phyloP scores from a whole-genome alignment of 495 filamentous ascomycete genomes.

The Penicillium herquei region DNA sequence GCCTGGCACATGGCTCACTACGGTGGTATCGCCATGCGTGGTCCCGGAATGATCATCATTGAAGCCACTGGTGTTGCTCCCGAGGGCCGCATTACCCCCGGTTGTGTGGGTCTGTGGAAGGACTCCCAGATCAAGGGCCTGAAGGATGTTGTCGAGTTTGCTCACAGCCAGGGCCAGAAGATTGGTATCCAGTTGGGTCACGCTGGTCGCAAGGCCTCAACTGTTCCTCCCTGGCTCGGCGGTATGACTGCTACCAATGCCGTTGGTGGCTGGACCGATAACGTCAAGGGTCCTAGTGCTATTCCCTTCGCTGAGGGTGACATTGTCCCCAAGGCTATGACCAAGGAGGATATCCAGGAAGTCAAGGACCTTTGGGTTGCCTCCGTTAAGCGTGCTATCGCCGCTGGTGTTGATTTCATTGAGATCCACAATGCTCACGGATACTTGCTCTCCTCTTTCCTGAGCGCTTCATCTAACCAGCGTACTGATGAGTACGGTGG shows the following conservation, averaged over 20 bases:
- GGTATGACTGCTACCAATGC: conserved; percentile 52
- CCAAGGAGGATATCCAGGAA: conserved; percentile 52
- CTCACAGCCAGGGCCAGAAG: conserved; percentile 67
- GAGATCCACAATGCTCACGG: conserved; percentile 63
- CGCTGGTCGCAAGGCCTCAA: conserved; percentile 72
- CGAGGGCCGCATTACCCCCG: conserved; percentile 75
- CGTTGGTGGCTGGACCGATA: conserved; percentile 61
- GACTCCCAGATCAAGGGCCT: conserved; percentile 68
- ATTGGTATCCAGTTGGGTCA: conserved; percentile 76
- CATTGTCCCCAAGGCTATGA: conserved; percentile 54
- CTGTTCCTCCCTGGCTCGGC: conserved; percentile 63
- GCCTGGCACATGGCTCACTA: conserved; percentile 61
- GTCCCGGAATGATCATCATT: conserved; percentile 65
- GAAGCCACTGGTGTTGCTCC: conserved; percentile 71
- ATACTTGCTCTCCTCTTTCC: conserved; percentile 64
- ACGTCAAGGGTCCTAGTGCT: conserved; percentile 54
- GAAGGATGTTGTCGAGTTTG: conserved; percentile 63
- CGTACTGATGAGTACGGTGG: conserved; percentile 68
- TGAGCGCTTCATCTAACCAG: conserved; percentile 61
- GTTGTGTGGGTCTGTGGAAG: conserved; percentile 70
- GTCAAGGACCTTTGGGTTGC: conserved; percentile 57
- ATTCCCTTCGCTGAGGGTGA: conserved; percentile 53
- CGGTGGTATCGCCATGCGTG: conserved; percentile 61
- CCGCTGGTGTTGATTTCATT: conserved; percentile 58
- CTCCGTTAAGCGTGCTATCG: conserved; percentile 54